Evolutionary conservation across 129 eudicot genomes (phyloP).

Genomic region (carrot (Daucus carota)): DNA sequence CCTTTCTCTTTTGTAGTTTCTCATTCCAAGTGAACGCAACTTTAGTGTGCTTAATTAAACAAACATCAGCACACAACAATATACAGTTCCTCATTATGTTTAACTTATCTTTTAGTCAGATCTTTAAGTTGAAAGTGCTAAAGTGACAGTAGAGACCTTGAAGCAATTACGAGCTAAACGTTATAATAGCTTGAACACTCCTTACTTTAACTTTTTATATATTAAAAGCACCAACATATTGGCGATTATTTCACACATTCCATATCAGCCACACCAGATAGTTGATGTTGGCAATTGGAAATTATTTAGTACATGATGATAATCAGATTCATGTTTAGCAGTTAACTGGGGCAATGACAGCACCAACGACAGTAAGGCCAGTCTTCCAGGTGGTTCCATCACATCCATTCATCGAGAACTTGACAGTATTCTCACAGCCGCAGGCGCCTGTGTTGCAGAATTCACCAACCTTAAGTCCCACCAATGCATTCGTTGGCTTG

Average conservation of each 20-base stretch:
- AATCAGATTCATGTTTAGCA: too few species aligned
- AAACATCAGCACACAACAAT: too few species aligned
- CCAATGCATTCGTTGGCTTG: neutral
- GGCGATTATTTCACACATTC: neutral
- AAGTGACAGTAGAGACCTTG: too few species aligned
- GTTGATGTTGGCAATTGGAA: neutral
- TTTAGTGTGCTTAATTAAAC: too few species aligned
- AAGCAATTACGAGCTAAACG: too few species aligned
- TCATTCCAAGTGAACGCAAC: too few species aligned
- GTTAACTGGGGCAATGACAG: neutral
- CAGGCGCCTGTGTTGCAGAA: neutral
- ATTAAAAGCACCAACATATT: neutral
- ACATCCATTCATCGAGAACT: slow-evolving; percentile 4
- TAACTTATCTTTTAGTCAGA: too few species aligned
- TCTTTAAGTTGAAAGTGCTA: too few species aligned
- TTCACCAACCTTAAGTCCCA: neutral
- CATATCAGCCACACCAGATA: neutral
- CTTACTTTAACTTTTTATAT: too few species aligned
- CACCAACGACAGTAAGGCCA: neutral
- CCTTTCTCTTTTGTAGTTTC: too few species aligned
- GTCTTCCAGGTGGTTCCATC: slow-evolving; percentile 4
- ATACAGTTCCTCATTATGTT: too few species aligned
- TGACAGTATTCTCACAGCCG: neutral
- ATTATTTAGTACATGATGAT: neutral
- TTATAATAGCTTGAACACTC: too few species aligned